A percentile compares a stretch with the other conserved stretches of the same genome.
phyloP scores from a whole-genome alignment of 106 monocot species.

The Dendrobium chrysotoxum region DNA sequence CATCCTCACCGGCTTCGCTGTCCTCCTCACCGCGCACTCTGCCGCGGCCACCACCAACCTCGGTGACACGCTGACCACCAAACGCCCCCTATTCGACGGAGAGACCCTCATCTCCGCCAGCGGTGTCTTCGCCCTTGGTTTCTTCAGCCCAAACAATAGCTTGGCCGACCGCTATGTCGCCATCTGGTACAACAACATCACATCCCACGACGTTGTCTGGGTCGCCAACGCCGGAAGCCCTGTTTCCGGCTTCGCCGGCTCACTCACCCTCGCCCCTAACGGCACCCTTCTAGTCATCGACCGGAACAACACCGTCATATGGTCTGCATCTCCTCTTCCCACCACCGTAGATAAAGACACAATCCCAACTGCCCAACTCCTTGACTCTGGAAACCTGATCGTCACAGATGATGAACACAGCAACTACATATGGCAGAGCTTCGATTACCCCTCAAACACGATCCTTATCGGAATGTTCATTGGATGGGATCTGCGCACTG shows the following conservation, averaged over 20 bases:
- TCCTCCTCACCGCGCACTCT: background rate
- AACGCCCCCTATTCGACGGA: conserved; percentile 1
- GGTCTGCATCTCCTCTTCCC: background rate
- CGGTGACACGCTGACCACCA: background rate
- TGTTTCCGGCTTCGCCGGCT: too few relatives aligned
- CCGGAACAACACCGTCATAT: background rate
- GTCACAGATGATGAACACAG: background rate
- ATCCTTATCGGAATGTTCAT: background rate
- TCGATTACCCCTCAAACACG: background rate
- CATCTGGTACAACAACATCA: conserved; percentile 8
- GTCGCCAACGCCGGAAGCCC: conserved; percentile 2
- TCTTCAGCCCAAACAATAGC: conserved; percentile 21
- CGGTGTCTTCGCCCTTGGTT: conserved; percentile 32
- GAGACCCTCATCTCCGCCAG: conserved; percentile 19
- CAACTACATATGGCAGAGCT: background rate
- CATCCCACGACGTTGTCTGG: background rate
- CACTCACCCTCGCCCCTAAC: background rate
- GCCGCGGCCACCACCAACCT: background rate
- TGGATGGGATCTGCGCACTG: background rate
- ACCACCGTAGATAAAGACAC: too few relatives aligned
- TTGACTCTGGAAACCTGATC: background rate
- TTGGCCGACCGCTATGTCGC: background rate
- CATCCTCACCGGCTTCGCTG: too few relatives aligned
- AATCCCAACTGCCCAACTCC: background rate
- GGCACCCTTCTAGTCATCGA: background rate